These are phyloP conservation scores for Panaeolus papilionaceus DNA, from an alignment of 768 basidiomycete species.

Conservation along the genomic window DNA sequence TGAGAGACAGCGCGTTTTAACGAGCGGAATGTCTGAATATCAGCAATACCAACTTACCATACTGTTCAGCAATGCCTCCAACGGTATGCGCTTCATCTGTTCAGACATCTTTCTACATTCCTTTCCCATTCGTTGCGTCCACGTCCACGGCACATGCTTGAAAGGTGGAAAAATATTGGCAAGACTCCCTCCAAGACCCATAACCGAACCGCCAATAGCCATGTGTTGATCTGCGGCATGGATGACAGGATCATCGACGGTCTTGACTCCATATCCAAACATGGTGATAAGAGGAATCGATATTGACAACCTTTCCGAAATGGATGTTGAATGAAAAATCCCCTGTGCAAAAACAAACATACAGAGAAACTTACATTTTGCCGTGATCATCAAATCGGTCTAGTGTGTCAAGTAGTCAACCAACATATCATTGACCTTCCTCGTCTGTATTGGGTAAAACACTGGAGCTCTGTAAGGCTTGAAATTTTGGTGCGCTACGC, in stretches of 20 bases:
- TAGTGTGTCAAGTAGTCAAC: no score
- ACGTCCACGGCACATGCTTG: conserved; percentile 16
- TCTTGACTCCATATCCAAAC: background rate
- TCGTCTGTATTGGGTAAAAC: no score
- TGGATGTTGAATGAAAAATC: no score
- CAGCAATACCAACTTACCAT: conserved; percentile 13
- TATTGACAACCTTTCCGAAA: no score
- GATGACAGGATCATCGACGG: conserved; percentile 25
- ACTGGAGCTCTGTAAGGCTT: no score
- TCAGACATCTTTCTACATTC: conserved; percentile 11
- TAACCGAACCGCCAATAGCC: background rate
- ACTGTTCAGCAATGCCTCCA: conserved; percentile 18
- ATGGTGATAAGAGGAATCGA: no score
- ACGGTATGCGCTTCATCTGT: conserved; percentile 23
- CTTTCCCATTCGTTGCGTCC: conserved; percentile 15
- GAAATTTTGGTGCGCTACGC: no score
- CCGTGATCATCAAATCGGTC: no score
- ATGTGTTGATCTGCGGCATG: conserved; percentile 19
- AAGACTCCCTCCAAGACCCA: conserved; percentile 19
- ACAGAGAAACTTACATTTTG: no score
- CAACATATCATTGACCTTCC: no score
- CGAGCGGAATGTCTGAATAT: background rate
- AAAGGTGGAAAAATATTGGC: conserved; percentile 23
- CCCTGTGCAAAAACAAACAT: no score
- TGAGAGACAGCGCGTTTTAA: conserved; percentile 11